These are phyloP conservation scores for Hemerocallis citrina DNA, from an alignment of 106 monocot species.

Conservation along the genomic window DNA sequence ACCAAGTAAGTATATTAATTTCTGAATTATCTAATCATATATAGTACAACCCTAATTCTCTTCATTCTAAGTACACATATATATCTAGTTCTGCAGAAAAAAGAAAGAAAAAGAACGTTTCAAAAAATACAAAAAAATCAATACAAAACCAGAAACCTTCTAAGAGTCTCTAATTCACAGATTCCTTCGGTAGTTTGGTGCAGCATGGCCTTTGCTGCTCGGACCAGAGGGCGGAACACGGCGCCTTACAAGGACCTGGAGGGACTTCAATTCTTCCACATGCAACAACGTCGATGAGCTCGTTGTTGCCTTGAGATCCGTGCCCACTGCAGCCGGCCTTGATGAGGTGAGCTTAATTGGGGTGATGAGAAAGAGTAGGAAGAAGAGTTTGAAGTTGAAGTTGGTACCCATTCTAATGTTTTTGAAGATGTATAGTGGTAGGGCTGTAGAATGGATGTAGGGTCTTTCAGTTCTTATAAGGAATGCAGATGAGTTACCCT, in stretches of 20 bases:
- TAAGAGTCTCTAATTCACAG: too few species aligned
- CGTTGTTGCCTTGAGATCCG: background rate
- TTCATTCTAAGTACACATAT: too few species aligned
- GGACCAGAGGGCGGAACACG: conserved; percentile 14
- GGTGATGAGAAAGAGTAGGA: conserved; percentile 9
- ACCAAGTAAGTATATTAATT: too few species aligned
- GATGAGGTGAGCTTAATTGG: background rate
- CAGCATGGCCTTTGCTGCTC: conserved; percentile 9
- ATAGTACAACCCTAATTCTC: too few species aligned
- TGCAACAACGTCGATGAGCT: background rate
- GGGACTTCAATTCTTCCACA: background rate
- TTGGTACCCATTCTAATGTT: background rate
- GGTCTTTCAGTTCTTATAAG: too few species aligned
- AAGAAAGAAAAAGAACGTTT: too few species aligned
- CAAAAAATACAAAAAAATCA: too few species aligned
- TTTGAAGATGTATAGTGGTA: background rate
- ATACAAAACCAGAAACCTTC: too few species aligned
- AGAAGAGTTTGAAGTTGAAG: background rate
- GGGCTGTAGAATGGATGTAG: background rate
- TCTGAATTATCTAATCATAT: too few species aligned
- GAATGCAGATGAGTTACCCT: too few species aligned
- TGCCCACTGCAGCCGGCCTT: background rate
- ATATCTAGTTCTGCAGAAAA: too few species aligned
- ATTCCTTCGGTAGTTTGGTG: conserved; percentile 1
- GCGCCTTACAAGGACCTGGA: conserved; percentile 5